phyloP scores from a whole-genome alignment of 495 filamentous ascomycete genomes.

The Lophiostoma macrostomum region DNA sequence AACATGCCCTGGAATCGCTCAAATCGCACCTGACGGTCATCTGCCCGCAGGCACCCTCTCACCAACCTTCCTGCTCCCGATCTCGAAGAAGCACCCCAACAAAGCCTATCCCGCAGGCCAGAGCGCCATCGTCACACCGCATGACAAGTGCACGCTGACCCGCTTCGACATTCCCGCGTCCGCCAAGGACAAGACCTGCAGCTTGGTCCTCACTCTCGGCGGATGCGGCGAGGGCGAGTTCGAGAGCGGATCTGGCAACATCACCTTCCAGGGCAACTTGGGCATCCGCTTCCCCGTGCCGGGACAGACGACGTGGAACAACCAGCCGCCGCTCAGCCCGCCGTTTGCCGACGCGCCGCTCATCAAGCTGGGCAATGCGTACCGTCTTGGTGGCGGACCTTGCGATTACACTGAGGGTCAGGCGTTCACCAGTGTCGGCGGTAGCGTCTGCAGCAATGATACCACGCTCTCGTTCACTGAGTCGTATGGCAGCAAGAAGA shows the following conservation, averaged over 20 bases:
- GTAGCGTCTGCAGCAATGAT: constrained; percentile 9
- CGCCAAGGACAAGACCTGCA: constrained; percentile 6
- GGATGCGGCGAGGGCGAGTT: not conserved
- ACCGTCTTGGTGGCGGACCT: constrained; percentile 6
- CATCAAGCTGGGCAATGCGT: constrained; percentile 10
- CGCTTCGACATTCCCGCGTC: constrained; percentile 8
- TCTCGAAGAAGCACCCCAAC: constrained; percentile 8
- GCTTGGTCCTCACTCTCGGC: constrained; percentile 2
- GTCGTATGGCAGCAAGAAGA: not conserved
- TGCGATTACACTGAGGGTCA: constrained; percentile 5
- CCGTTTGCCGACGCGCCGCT: constrained; percentile 3
- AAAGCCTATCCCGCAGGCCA: constrained; percentile 2
- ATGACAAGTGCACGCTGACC: constrained; percentile 10
- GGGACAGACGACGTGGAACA: constrained; percentile 2
- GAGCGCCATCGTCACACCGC: not conserved
- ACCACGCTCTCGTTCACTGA: constrained; percentile 10
- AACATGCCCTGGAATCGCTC: not conserved
- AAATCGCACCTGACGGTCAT: not conserved
- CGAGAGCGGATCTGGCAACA: constrained; percentile 7
- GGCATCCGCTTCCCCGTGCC: constrained; percentile 3
- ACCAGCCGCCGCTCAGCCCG: constrained; percentile 1
- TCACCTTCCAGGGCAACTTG: constrained; percentile 7
- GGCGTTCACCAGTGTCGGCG: constrained; percentile 9
- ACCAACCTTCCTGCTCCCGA: constrained; percentile 3
- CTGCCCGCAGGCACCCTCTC: constrained; percentile 5